Evolutionary conservation across 345 rosid species (phyloP), one percentile per base, ranked within the genome.

Genomic region (Syzygium aromaticum): DNA sequence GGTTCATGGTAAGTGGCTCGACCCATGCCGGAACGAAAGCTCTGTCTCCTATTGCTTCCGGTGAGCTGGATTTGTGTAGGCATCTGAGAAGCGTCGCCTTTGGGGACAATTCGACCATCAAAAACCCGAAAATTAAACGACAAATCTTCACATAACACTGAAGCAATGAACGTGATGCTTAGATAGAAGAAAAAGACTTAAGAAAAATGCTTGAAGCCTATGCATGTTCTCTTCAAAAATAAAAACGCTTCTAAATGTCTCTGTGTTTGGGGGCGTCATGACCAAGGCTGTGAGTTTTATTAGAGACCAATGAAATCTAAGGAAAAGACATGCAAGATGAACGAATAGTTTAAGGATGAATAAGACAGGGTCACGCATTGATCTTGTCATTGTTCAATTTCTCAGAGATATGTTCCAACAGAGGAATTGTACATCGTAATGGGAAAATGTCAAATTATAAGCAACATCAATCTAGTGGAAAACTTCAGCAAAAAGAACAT

Each of bases 1-100:
- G 88, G 88, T 21, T 63, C 30, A 4, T 59, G n/a, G 52, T 84
- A 84, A 15, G 80, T 87, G 30, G 88, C 88, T 51, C 86, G 77
- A n/a, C 88, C 84, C 86, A 0, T n/a, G 51, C 57, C 59, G 77
- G 25, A 84, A 53, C 11, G 28, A 21, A 30, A 14, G 27, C 21
- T 28, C 0, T 0, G 21, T 23, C 38, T 22, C n/a, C 43, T 52
- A 28, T 22, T 22, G 33, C 28, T 53, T 7, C 14, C 7, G 63
- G 86, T 85, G 61, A 85, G 86, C n/a, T 28, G 61, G 86, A 85
- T 17, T 7, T 2, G 40, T 16, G 57, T 3, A 33, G 33, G 33
- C 63, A n/a, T 17, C 28, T 3, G 56, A 54, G 61, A 52, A 5
- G 86, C 49, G 9, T 54, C 28, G 4, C 86, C 73, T 33, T 28